Evolutionary conservation across 441 rosid genomes (phyloP).

Genomic region (Pelargonium cotyledonis): DNA sequence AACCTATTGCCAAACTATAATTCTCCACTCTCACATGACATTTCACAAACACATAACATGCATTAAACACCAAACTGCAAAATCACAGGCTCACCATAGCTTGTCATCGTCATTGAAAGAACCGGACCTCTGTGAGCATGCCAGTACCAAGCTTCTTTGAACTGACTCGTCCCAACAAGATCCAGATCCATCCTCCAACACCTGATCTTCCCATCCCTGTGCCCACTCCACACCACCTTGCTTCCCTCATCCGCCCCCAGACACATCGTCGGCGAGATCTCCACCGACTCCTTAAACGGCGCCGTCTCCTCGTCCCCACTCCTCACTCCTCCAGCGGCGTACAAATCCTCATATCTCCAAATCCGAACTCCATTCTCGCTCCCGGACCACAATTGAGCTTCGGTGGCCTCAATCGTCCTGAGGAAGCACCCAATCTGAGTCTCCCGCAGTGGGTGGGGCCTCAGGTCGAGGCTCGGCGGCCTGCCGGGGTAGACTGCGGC

Average conservation of each 20-base stretch:
- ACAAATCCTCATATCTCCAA: slow-evolving; percentile 44
- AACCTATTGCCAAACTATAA: too few relatives aligned
- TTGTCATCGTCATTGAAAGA: slow-evolving; percentile 43
- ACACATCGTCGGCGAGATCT: slow-evolving; percentile 38
- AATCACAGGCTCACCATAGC: slow-evolving; percentile 30
- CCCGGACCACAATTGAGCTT: slow-evolving; percentile 49
- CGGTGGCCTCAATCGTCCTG: slow-evolving; percentile 41
- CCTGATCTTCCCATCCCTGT: slow-evolving; percentile 50
- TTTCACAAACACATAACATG: too few relatives aligned
- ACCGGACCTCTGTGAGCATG: slow-evolving; percentile 62
- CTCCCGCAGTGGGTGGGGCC: slow-evolving; percentile 57
- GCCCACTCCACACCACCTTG: slow-evolving; percentile 55
- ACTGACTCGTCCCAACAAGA: slow-evolving; percentile 22
- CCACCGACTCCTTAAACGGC: slow-evolving; percentile 42
- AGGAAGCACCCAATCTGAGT: slow-evolving; percentile 41
- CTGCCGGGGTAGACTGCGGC: slow-evolving; percentile 50
- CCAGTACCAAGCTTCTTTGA: slow-evolving; percentile 48
- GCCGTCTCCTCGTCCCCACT: slow-evolving; percentile 37
- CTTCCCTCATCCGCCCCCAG: slow-evolving; percentile 52
- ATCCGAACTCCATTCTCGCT: slow-evolving; percentile 47
- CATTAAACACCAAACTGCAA: too few relatives aligned
- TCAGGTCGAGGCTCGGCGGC: slow-evolving; percentile 50
- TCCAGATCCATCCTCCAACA: slow-evolving; percentile 40
- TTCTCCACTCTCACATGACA: too few relatives aligned
- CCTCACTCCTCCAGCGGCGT: slow-evolving; percentile 30